These are phyloP conservation scores for Ramalina intermedia DNA, from an alignment of 495 filamentous ascomycete species.

Conservation along the genomic window DNA sequence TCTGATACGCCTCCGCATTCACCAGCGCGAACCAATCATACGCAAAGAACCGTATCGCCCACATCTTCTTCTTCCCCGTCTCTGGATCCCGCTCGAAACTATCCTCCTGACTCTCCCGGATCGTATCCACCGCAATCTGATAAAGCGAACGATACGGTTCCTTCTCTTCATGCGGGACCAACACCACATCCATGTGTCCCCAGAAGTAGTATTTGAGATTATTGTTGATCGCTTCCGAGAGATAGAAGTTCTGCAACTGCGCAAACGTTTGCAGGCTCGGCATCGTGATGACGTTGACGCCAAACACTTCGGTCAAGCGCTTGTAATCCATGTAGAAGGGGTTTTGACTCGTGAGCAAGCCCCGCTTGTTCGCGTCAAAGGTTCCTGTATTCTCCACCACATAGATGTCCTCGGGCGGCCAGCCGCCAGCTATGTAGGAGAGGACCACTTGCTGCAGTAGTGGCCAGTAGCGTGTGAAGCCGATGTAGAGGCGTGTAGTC, in stretches of 20 bases:
- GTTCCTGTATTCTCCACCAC: slow-evolving; percentile 52
- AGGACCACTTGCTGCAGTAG: slow-evolving; percentile 45
- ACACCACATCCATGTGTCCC: slow-evolving; percentile 44
- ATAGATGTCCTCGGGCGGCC: slow-evolving; percentile 46
- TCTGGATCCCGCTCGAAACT: slow-evolving; percentile 1
- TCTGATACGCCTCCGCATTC: slow-evolving; percentile 33
- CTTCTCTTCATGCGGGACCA: slow-evolving; percentile 33
- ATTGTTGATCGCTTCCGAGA: slow-evolving; percentile 30
- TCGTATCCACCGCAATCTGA: slow-evolving; percentile 29
- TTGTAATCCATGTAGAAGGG: slow-evolving; percentile 49
- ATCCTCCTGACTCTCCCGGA: slow-evolving; percentile 16
- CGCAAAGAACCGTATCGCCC: slow-evolving; percentile 39
- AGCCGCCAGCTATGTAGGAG: slow-evolving; percentile 45
- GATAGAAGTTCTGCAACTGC: slow-evolving; percentile 50
- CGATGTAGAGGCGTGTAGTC: slow-evolving; percentile 40
- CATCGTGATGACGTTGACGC: slow-evolving; percentile 42
- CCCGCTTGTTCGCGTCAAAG: slow-evolving; percentile 38
- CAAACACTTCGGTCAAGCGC: slow-evolving; percentile 30
- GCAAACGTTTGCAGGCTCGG: slow-evolving; percentile 45
- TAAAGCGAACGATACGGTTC: slow-evolving; percentile 38
- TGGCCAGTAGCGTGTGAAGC: slow-evolving; percentile 45
- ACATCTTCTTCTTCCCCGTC: slow-evolving; percentile 14
- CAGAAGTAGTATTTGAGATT: slow-evolving; percentile 44
- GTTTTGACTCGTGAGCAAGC: slow-evolving; percentile 40
- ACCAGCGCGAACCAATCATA: slow-evolving; percentile 48